Evolutionary conservation across 371 early-diverging fungal genomes (phyloP), one percentile per base, ranked within the genome.

Genomic region (Rhizopus stolonifer): DNA sequence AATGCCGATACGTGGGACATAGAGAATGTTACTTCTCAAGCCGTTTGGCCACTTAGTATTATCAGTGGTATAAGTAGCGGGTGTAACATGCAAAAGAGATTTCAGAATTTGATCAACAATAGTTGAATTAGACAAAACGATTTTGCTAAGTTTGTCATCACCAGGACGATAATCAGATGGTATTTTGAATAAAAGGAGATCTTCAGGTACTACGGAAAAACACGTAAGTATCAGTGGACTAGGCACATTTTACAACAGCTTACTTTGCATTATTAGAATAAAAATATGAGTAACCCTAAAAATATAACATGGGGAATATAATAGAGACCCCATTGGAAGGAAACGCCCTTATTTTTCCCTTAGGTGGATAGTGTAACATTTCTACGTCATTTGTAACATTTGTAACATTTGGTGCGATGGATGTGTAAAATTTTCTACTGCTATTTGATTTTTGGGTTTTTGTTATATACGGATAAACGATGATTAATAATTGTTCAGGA

Each of bases 161-260:
- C 46, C 46, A 25, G 46, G 46, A 42, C 43, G 43, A 42, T 42
- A 19, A 19, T 42, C 26, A 23, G 26, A 45, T 45, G 46, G 46
- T 45, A 25, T 13, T 3, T 45, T 45, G n/a, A 25, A 42, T 42
- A 42, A 42, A 42, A 42, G 43, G 43, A 42, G 43, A 42, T 42
- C 43, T 42, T 42, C 43, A 42, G 43, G 43, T 42, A 42, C 43
- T 42, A 42, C 21, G 43, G 43, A 22, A 42, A 42, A 42, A 42
- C 43, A 42, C 43, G 43, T 42, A 42, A 42, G 43, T 13, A 42
- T 42, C 22, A 42, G 43, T 22, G 21, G 43, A 42, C 22, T 19
- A 19, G 13, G 13, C 21, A 42, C 43, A 42, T 42, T 42, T 42
- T 42, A 42, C 43, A 42, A 42, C 21, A 42, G 22, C 43, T 42